phyloP scores from a whole-genome alignment of 805 yeast genomes.

The Candida tallmaniae region DNA sequence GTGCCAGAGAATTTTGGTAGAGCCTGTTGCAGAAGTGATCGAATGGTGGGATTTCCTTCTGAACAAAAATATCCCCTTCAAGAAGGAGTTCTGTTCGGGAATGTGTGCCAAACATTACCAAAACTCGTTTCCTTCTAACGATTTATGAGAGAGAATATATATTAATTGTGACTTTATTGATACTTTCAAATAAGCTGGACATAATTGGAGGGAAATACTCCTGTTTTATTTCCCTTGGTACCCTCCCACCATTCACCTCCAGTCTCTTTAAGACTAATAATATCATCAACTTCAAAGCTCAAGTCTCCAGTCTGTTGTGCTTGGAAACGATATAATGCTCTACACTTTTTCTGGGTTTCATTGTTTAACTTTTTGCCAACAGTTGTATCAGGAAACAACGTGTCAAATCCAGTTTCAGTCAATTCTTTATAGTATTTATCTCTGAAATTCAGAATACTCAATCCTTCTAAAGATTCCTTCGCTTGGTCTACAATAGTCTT shows the following conservation, averaged over 20 bases:
- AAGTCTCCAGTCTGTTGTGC: conserved; percentile 40
- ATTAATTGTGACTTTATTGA: not conserved
- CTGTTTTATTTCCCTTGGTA: conserved; percentile 19
- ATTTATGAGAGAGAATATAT: not conserved
- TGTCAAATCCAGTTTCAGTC: conserved; percentile 1
- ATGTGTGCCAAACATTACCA: conserved; percentile 35
- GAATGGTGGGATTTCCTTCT: conserved; percentile 67
- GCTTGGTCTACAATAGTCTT: conserved; percentile 1
- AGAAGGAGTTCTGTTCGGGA: conserved; percentile 52
- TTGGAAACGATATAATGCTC: conserved; percentile 37
- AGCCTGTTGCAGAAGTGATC: conserved; percentile 52
- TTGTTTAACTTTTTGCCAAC: too few species aligned
- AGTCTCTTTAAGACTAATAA: conserved; percentile 31
- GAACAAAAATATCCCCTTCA: conserved; percentile 47
- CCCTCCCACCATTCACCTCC: conserved; percentile 37
- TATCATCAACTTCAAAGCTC: conserved; percentile 39
- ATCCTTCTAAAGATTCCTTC: conserved; percentile 12
- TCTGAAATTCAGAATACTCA: conserved; percentile 21
- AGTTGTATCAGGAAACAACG: too few species aligned
- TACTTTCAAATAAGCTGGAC: conserved; percentile 11
- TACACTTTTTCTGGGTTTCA: conserved; percentile 15
- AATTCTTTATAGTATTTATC: conserved; percentile 16
- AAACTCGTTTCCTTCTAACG: not conserved
- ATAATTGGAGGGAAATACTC: conserved; percentile 28
- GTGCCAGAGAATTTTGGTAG: conserved; percentile 46